phyloP scores from a whole-genome alignment of 2,329 filamentous ascomycete genomes.

The Colletotrichum lentis region DNA sequence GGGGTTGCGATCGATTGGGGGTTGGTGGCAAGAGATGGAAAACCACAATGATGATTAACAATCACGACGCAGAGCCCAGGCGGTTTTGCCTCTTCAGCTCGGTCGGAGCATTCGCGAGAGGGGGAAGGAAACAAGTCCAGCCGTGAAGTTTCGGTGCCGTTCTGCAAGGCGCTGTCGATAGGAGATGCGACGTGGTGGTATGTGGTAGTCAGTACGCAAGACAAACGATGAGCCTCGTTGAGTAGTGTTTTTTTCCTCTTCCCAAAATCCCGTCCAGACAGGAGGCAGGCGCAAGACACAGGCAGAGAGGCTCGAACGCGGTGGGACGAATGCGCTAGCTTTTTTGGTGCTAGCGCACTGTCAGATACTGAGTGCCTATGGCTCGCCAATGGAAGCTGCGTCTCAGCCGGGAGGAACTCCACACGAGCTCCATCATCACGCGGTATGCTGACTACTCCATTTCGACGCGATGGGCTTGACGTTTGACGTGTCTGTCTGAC shows the following conservation, averaged over 20 bases:
- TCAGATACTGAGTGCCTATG: neutral
- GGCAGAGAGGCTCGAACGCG: constrained; percentile 16
- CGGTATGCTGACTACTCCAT: neutral
- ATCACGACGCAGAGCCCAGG: constrained; percentile 35
- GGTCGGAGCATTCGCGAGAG: constrained; percentile 25
- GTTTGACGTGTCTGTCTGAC: neutral
- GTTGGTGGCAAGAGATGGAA: constrained; percentile 20
- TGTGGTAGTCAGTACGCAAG: neutral
- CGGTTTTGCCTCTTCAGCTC: constrained; percentile 30
- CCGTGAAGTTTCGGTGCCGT: neutral
- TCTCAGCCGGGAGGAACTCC: neutral
- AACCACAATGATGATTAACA: constrained; percentile 29
- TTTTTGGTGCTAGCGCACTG: neutral
- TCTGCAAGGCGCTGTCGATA: neutral
- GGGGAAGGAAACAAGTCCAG: neutral
- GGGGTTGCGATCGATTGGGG: constrained; percentile 28
- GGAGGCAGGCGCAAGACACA: neutral
- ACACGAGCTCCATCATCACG: constrained; percentile 10
- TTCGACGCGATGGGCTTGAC: neutral
- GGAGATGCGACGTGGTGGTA: neutral
- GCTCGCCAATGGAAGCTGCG: neutral
- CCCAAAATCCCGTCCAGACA: constrained; percentile 7
- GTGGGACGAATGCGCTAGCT: constrained; percentile 1
- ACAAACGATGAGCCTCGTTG: constrained; percentile 11
- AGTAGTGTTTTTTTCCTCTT: constrained; percentile 13